phyloP scores from a whole-genome alignment of 1,139 yeast genomes.

The Candida sp. region DNA sequence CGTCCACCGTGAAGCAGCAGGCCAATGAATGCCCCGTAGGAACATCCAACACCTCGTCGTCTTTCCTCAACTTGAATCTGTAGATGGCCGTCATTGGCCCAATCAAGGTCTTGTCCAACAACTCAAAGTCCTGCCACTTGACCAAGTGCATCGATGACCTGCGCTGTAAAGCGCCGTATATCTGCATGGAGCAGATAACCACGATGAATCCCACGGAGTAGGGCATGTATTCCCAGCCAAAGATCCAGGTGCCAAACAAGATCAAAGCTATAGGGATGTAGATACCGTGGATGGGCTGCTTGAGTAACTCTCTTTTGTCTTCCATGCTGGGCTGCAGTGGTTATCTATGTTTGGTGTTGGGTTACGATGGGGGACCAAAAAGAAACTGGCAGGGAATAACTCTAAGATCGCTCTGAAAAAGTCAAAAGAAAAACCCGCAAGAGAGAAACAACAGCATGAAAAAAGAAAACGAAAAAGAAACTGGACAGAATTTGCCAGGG shows the following conservation, averaged over 20 bases:
- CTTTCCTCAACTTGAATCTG: conserved; percentile 65
- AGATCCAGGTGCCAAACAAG: conserved; percentile 61
- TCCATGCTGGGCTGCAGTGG: conserved; percentile 24
- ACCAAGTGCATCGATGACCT: conserved; percentile 51
- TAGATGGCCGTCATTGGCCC: conserved; percentile 74
- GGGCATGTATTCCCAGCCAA: conserved; percentile 55
- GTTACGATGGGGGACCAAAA: too few relatives aligned
- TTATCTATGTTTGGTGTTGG: too few relatives aligned
- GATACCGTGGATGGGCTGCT: conserved; percentile 73
- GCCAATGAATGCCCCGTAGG: conserved; percentile 82
- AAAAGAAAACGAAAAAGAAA: neutral
- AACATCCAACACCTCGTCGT: conserved; percentile 62
- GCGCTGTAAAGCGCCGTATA: conserved; percentile 51
- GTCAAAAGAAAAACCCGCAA: too few relatives aligned
- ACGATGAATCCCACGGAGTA: conserved; percentile 52
- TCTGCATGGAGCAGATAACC: conserved; percentile 49
- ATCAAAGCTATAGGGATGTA: conserved; percentile 69
- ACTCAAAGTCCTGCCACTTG: conserved; percentile 67
- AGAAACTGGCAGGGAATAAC: too few relatives aligned
- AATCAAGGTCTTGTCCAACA: conserved; percentile 72
- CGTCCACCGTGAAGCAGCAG: conserved; percentile 58
- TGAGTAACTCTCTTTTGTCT: conserved; percentile 54
- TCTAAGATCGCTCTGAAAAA: too few relatives aligned
- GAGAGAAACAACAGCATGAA: too few relatives aligned
- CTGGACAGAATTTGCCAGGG: too few relatives aligned